These are phyloP conservation scores for Lactarius trivialis DNA, from an alignment of 768 basidiomycete genomes.

Conservation along the genomic window DNA sequence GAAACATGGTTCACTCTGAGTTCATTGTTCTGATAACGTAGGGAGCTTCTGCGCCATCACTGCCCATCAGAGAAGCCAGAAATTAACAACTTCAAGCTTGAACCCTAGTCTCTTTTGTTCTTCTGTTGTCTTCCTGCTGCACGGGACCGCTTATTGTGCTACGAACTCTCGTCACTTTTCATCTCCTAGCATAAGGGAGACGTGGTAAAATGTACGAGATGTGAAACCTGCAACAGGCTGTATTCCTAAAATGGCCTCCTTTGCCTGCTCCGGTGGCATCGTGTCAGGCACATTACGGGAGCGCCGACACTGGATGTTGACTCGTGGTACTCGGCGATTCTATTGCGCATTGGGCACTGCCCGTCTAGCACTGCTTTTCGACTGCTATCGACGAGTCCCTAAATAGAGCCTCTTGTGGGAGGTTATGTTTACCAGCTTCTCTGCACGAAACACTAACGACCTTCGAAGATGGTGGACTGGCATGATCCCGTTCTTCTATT, in stretches of 20 bases:
- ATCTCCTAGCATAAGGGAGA: not conserved
- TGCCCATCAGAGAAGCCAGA: not conserved
- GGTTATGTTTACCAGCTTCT: not conserved
- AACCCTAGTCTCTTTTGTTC: not conserved
- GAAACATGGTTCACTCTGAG: not conserved
- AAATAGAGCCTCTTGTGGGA: not conserved
- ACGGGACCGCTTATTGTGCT: not conserved
- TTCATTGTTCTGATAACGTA: not conserved
- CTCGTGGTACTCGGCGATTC: not conserved
- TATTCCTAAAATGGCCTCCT: not conserved
- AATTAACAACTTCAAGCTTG: accelerated
- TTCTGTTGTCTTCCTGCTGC: not conserved
- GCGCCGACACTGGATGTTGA: not conserved
- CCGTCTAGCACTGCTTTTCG: not conserved
- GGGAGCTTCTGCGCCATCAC: not conserved
- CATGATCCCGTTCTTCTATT: not conserved
- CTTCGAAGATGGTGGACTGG: not conserved
- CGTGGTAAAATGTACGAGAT: not conserved
- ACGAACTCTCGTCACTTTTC: not conserved
- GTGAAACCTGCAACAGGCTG: no score
- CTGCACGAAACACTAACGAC: not conserved
- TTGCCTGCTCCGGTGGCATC: not conserved
- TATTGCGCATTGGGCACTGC: not conserved
- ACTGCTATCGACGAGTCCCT: not conserved
- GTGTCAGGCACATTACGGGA: not conserved